phyloP scores from a whole-genome alignment of 2,329 filamentous ascomycete species.

The Chaetomium olivaceum region DNA sequence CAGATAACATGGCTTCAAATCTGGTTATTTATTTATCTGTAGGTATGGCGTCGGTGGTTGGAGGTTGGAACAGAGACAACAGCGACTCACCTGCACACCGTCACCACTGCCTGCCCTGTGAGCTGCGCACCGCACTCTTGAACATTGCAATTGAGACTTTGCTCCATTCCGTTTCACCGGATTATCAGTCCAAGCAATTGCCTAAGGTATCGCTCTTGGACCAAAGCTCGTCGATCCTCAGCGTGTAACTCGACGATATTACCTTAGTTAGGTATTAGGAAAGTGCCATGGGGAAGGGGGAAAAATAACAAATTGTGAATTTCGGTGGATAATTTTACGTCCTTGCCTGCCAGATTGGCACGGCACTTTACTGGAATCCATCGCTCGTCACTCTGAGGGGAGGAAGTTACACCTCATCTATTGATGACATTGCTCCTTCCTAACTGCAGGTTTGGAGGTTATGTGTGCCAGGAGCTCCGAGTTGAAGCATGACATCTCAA shows the following conservation, averaged over 20 bases:
- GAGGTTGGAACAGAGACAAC: background rate
- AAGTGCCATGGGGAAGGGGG: background rate
- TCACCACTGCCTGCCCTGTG: conserved; percentile 73
- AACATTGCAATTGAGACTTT: conserved; percentile 74
- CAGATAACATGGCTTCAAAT: conserved; percentile 78
- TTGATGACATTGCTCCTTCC: background rate
- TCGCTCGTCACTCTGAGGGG: background rate
- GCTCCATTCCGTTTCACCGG: conserved; percentile 60
- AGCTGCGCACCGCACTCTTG: conserved; percentile 73
- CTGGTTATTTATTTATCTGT: background rate
- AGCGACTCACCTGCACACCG: conserved; percentile 74
- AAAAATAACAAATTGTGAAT: background rate
- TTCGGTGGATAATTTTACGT: background rate
- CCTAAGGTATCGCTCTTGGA: background rate
- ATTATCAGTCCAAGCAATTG: background rate
- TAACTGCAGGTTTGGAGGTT: background rate
- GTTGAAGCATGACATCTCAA: background rate
- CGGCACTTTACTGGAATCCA: background rate
- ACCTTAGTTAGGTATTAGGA: background rate
- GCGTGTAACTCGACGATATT: background rate
- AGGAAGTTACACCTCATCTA: background rate
- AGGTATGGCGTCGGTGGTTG: background rate
- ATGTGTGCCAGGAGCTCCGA: background rate
- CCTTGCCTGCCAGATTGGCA: background rate
- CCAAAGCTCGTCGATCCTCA: background rate